Evolutionary conservation across 352 stramenopile species (phyloP).

Genomic region (Phytophthora pini): DNA sequence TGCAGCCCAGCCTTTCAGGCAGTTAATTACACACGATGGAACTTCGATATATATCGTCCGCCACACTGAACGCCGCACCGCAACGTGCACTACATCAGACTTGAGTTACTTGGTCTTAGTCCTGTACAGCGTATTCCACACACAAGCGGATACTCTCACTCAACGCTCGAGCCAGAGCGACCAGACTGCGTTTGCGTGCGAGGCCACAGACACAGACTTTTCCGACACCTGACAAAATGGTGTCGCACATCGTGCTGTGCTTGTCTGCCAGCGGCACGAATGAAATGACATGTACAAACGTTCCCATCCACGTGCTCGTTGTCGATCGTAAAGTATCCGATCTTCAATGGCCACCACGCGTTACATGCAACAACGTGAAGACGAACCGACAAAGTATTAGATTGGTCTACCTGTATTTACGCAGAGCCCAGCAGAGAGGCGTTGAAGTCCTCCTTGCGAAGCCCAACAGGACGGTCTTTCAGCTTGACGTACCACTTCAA

Average conservation of each 20-base stretch:
- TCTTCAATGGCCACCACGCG: constrained; percentile 14
- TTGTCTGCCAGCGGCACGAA: constrained; percentile 15
- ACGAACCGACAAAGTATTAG: neutral
- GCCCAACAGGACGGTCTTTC: constrained; percentile 57
- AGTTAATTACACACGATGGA: constrained; percentile 28
- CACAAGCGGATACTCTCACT: constrained; percentile 12
- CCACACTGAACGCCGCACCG: constrained; percentile 8
- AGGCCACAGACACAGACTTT: constrained; percentile 13
- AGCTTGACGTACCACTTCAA: constrained; percentile 82
- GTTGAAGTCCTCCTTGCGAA: constrained; percentile 63
- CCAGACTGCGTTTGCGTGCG: neutral
- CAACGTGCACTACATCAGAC: neutral
- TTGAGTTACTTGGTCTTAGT: constrained; percentile 11
- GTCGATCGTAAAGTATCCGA: constrained; percentile 27
- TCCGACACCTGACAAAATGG: constrained; percentile 9
- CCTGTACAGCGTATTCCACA: neutral
- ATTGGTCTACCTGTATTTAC: neutral
- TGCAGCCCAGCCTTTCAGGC: constrained; percentile 6
- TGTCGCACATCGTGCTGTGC: constrained; percentile 22
- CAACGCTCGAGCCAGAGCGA: constrained; percentile 8
- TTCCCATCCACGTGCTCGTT: constrained; percentile 14
- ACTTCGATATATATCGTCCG: constrained; percentile 6
- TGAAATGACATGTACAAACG: constrained; percentile 10
- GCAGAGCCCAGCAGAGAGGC: constrained; percentile 44
- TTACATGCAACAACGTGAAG: no score